Percentiles rank a stretch among this genome's conserved stretches.
Evolutionary conservation across 768 basidiomycete species (phyloP).

Genomic region (Suillus tomentosus): DNA sequence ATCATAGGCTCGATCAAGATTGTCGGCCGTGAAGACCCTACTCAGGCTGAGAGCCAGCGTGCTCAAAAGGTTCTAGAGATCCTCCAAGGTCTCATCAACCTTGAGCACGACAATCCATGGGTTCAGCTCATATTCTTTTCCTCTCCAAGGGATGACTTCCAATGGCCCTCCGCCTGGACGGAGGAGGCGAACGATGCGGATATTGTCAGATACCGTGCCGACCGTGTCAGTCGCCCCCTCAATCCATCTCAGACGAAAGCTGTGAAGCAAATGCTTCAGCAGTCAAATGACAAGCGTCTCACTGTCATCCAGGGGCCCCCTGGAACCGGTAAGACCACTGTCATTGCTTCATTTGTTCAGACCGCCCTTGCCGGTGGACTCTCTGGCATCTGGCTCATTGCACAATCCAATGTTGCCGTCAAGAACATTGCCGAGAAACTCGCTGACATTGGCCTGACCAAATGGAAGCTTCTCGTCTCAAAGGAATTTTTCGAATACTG

Average conservation of each 20-base stretch:
- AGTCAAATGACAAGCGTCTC: constrained; percentile 36
- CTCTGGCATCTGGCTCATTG: constrained; percentile 74
- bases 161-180: constrained; percentile 40
- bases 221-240: constrained; percentile 30
- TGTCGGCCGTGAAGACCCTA: constrained; percentile 57
- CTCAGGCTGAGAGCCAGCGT: constrained; percentile 55
- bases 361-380: constrained; percentile 41
- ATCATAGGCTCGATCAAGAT: constrained; percentile 42
- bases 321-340: constrained; percentile 74
- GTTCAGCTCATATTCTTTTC: constrained; percentile 37
- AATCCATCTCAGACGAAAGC: constrained; percentile 43
- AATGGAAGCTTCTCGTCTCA: constrained; percentile 75
- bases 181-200: constrained; percentile 20
- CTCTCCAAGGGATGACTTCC: constrained; percentile 26
- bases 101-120: constrained; percentile 39
- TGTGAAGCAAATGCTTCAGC: constrained; percentile 40
- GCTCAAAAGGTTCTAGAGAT: constrained; percentile 30
- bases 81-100: constrained; percentile 35
- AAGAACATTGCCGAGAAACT: constrained; percentile 89
- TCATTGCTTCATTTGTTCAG: constrained; percentile 65
- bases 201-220: constrained; percentile 19
- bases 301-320: constrained; percentile 53
- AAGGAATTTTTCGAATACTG: constrained; percentile 65
- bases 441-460: constrained; percentile 46
- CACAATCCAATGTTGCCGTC: constrained; percentile 86